Evolutionary conservation across 1,139 yeast genomes (phyloP).

Genomic region (Debaryomyces nepalensis): DNA sequence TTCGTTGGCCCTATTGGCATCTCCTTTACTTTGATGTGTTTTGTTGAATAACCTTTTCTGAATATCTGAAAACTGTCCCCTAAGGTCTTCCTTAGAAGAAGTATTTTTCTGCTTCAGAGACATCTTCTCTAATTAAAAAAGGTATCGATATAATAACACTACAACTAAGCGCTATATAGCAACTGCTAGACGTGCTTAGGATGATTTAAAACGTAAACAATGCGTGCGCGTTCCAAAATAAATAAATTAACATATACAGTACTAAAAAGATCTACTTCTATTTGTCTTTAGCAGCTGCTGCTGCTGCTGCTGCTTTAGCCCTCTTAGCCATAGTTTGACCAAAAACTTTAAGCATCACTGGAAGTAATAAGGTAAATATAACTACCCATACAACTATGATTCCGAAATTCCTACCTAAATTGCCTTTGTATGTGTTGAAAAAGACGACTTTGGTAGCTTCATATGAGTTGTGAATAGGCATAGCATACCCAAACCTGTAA

Average conservation of each 20-base stretch:
- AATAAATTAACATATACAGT: neutral
- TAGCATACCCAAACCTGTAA: constrained; percentile 43
- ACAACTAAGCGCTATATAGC: neutral
- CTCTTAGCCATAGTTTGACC: constrained; percentile 33
- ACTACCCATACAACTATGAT: constrained; percentile 42
- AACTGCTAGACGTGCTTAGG: constrained; percentile 1
- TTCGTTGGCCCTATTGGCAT: constrained; percentile 18
- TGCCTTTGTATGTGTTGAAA: constrained; percentile 41
- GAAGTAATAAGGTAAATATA: constrained; percentile 38
- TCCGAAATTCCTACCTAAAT: constrained; percentile 43
- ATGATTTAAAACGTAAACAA: constrained; percentile 8
- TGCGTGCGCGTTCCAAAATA: constrained; percentile 3
- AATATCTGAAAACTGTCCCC: constrained; percentile 64
- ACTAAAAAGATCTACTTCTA: no score
- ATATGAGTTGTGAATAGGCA: constrained; percentile 45
- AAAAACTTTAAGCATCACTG: constrained; percentile 42
- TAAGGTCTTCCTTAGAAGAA: constrained; percentile 42
- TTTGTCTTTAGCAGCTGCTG: no score
- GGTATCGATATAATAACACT: neutral
- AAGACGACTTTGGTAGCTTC: constrained; percentile 44
- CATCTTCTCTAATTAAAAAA: constrained; percentile 13
- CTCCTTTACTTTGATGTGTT: constrained; percentile 29
- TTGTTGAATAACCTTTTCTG: constrained; percentile 55
- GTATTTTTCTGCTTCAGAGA: constrained; percentile 17
- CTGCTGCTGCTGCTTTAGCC: constrained; percentile 18